These are phyloP conservation scores for Mariannaea sp. DNA, from an alignment of 2,329 filamentous ascomycete genomes.

Conservation along the genomic window DNA sequence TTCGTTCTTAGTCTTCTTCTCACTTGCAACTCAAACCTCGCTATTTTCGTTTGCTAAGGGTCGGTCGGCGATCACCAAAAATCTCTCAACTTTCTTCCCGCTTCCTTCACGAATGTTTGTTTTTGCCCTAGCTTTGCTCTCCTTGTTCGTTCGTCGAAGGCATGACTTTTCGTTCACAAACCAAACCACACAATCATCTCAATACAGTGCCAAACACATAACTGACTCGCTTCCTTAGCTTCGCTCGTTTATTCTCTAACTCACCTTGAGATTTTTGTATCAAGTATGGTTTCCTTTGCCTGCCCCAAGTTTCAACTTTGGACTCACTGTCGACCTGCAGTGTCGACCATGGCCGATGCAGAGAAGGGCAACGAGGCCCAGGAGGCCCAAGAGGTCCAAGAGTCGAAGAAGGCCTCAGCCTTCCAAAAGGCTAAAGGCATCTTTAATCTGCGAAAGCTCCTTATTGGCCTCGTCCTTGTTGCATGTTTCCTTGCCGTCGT, in stretches of 20 bases:
- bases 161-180: too few relatives aligned
- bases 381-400: slow-evolving; percentile 14
- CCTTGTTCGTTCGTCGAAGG: too few relatives aligned
- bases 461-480: slow-evolving; percentile 18
- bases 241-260: slow-evolving; percentile 25
- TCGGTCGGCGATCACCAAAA: too few relatives aligned
- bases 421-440: slow-evolving; percentile 18
- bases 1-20: slow-evolving; percentile 11
- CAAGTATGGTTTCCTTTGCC: slow-evolving; percentile 23
- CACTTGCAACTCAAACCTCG: too few relatives aligned
- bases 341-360: slow-evolving; percentile 37
- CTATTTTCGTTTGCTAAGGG: too few relatives aligned
- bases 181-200: too few relatives aligned
- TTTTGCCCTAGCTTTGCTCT: too few relatives aligned
- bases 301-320: not conserved
- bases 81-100: not conserved
- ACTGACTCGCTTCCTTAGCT: slow-evolving; percentile 19
- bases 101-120: not conserved
- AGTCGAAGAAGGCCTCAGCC: slow-evolving; percentile 5
- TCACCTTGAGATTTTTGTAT: slow-evolving; percentile 13
- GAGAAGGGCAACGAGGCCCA: slow-evolving; percentile 31
- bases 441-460: slow-evolving; percentile 18
- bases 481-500: slow-evolving; percentile 29
- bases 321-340: slow-evolving; percentile 29
- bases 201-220: too few relatives aligned